These are phyloP conservation scores for Geranomyces michiganensis DNA, from an alignment of 192 early-diverging fungal species.

Conservation along the genomic window DNA sequence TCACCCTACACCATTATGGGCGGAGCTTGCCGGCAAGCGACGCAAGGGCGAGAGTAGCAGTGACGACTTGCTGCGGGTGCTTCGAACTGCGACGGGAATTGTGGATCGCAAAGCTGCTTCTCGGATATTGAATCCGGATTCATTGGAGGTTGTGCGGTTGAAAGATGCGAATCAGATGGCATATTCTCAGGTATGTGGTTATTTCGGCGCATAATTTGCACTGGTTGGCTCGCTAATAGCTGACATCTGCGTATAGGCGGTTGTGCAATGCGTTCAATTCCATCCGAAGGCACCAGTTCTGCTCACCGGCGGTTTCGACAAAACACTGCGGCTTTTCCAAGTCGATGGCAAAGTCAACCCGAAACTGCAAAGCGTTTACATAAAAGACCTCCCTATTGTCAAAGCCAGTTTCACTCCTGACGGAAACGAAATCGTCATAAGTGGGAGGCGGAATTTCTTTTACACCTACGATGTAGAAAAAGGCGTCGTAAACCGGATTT, in stretches of 20 bases:
- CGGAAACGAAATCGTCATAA: slow-evolving; percentile 74
- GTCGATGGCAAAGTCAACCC: slow-evolving; percentile 93
- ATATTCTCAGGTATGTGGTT: slow-evolving; percentile 59
- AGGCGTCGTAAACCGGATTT: slow-evolving; percentile 68
- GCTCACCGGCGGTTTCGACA: slow-evolving; percentile 86
- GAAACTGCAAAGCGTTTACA: slow-evolving; percentile 85
- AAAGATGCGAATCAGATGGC: slow-evolving; percentile 77
- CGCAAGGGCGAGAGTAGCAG: slow-evolving; percentile 12
- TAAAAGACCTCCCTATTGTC: slow-evolving; percentile 87
- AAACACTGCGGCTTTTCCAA: slow-evolving; percentile 86
- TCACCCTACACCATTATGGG: slow-evolving; percentile 87
- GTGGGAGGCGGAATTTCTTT: slow-evolving; percentile 79
- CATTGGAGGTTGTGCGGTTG: slow-evolving; percentile 65
- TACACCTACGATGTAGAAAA: slow-evolving; percentile 85
- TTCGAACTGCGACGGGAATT: slow-evolving; percentile 37
- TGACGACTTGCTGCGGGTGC: slow-evolving; percentile 29
- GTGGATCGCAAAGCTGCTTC: slow-evolving; percentile 27
- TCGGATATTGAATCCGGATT: slow-evolving; percentile 52
- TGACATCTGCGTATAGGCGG: slow-evolving; percentile 43
- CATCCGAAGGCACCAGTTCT: slow-evolving; percentile 89
- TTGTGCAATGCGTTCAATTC: slow-evolving; percentile 74
- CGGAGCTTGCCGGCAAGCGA: slow-evolving; percentile 37
- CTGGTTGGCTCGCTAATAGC: no score
- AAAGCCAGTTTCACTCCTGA: slow-evolving; percentile 73
- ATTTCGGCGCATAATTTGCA: slow-evolving; percentile 26